Evolutionary conservation across 345 rosid genomes (phyloP).

Genomic region (Lenwebbia sp.): DNA sequence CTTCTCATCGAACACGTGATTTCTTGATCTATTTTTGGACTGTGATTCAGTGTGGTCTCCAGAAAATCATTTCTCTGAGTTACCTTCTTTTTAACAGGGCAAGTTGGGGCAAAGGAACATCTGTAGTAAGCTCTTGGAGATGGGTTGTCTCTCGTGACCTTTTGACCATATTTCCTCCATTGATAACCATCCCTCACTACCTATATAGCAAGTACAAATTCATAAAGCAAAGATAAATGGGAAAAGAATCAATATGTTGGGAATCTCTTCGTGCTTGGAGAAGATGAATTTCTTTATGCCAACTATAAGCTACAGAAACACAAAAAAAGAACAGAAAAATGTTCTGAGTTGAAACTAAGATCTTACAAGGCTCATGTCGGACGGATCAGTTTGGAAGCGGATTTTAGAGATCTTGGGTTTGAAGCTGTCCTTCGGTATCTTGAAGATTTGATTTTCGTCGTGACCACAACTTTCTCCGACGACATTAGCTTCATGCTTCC

Average conservation of each 20-base stretch:
- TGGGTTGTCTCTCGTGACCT: slow-evolving; percentile 86
- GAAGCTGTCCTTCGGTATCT: slow-evolving; percentile 25
- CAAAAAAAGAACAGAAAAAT: not conserved
- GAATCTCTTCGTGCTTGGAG: not conserved
- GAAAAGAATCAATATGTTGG: not conserved
- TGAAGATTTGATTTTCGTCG: slow-evolving; percentile 22
- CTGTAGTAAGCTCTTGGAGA: slow-evolving; percentile 88
- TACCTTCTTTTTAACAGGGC: slow-evolving; percentile 91
- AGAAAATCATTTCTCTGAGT: not conserved
- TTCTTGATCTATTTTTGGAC: not conserved
- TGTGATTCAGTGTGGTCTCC: not conserved
- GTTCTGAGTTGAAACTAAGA: not conserved
- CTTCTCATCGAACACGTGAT: not conserved
- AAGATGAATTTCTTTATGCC: not conserved
- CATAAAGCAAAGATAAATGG: not conserved
- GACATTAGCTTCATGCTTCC: slow-evolving; percentile 12
- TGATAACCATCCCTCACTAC: slow-evolving; percentile 82
- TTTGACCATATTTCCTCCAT: slow-evolving; percentile 97
- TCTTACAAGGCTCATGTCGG: slow-evolving; percentile 61
- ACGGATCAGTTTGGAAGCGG: slow-evolving; percentile 24
- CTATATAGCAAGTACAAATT: slow-evolving; percentile 10
- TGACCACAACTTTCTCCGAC: slow-evolving; percentile 7
- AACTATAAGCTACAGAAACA: not conserved
- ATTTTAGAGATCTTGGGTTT: slow-evolving; percentile 31
- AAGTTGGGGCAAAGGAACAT: slow-evolving; percentile 74